A percentile compares a stretch with the other conserved stretches of the same genome.
Evolutionary conservation across 306 rosid species (phyloP).

Genomic region (Ziziphus jujuba): DNA sequence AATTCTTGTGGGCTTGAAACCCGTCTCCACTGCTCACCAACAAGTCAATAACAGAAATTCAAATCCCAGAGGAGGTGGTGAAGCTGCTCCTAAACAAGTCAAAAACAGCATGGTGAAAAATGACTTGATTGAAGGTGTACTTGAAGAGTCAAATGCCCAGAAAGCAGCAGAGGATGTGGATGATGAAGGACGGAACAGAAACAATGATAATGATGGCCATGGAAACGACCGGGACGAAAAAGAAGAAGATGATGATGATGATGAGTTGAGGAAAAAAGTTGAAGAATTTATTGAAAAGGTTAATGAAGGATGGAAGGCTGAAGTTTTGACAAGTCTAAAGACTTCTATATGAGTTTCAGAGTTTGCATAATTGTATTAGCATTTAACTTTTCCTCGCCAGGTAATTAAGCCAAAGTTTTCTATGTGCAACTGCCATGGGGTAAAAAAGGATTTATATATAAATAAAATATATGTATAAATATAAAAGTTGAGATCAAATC

Average conservation of each 20-base stretch:
- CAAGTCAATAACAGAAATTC: conserved; percentile 14
- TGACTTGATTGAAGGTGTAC: conserved; percentile 7
- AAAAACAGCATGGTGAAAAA: conserved; percentile 1
- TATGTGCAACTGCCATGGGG: too few species aligned
- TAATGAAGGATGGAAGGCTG: conserved; percentile 57
- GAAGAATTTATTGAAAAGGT: conserved; percentile 64
- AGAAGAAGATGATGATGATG: conserved; percentile 32
- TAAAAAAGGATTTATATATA: too few species aligned
- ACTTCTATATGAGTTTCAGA: neutral
- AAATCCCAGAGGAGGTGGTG: neutral
- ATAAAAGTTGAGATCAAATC: too few species aligned
- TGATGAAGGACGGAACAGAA: neutral
- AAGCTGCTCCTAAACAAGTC: conserved; percentile 15
- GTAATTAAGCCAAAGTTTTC: conserved; percentile 21
- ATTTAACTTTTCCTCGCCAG: conserved; percentile 16
- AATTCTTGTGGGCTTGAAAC: conserved; percentile 44
- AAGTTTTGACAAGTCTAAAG: conserved; percentile 29
- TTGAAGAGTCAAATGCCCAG: conserved; percentile 20
- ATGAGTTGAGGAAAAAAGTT: conserved; percentile 57
- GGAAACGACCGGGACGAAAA: conserved; percentile 19
- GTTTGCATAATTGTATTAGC: neutral
- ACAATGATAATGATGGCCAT: neutral
- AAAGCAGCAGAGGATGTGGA: neutral
- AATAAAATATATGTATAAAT: too few species aligned
- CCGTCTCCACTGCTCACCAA: conserved; percentile 19